phyloP scores from a whole-genome alignment of 192 early-diverging fungal species.

The Podila minutissima region DNA sequence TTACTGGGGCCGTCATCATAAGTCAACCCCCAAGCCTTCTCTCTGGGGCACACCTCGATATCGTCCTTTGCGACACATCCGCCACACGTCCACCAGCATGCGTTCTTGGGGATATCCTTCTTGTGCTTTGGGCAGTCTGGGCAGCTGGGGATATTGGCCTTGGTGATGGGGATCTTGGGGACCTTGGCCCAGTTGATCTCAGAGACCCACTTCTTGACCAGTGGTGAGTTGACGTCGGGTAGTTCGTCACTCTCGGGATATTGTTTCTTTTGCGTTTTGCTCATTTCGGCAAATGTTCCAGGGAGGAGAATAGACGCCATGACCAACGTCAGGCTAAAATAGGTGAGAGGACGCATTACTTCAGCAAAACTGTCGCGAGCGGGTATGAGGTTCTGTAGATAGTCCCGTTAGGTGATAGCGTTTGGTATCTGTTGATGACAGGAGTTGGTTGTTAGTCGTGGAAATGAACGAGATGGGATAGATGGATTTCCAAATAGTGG shows the following conservation, averaged over 20 bases:
- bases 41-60: constrained; percentile 55
- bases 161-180: constrained; percentile 37
- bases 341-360: constrained; percentile 24
- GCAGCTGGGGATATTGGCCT: constrained; percentile 33
- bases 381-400: too few relatives aligned
- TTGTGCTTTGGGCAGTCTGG: constrained; percentile 35
- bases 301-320: constrained; percentile 22
- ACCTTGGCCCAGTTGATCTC: constrained; percentile 49
- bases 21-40: constrained; percentile 58
- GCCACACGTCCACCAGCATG: constrained; percentile 61
- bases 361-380: too few relatives aligned
- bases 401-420: too few relatives aligned
- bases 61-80: constrained; percentile 57
- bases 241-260: constrained; percentile 20
- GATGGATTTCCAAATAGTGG: neutral
- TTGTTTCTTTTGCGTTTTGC: constrained; percentile 25
- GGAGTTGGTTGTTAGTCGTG: neutral
- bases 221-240: constrained; percentile 16
- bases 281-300: constrained; percentile 15
- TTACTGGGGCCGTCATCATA: constrained; percentile 62
- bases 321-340: constrained; percentile 37
- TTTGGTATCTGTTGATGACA: too few relatives aligned
- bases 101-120: constrained; percentile 25
- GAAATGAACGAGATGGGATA: neutral
- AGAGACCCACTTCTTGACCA: constrained; percentile 49